Evolutionary conservation across 2,329 filamentous ascomycete species (phyloP), one percentile per base, ranked within the genome.

Genomic region (Alternaria arborescens): DNA sequence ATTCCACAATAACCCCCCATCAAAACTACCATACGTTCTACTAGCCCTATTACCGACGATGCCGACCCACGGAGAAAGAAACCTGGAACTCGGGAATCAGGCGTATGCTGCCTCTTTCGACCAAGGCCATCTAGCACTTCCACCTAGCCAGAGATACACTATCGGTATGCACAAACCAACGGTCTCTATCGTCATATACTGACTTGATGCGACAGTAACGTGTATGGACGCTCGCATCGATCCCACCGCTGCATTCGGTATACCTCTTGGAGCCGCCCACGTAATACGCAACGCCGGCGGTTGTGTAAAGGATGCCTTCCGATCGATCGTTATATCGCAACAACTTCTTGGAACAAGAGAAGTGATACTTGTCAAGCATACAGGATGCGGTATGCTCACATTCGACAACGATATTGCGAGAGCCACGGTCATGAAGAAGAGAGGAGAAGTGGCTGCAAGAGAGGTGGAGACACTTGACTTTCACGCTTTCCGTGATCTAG

Each of bases 181-280:
- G 2, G 3, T 8, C 26, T 18, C 8, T 28, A 14, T 36, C n/a
- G 32, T n/a, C 18, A 2, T 2, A 8, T 10, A 12, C 59, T 61
- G 14, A 53, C 14, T 24, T 30, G 11, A 40, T 43, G 24, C 12
- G 16, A 42, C 22, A 85, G 84, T 94, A 44, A 91, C 91, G 0
- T 95, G 92, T 79, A 95, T 95, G 91, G 91, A 95, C 72, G 90
- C 92, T 5, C 87, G 91, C 12, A 82, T 83, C 76, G 84, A 94
- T 69, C 88, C 91, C 0, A 84, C 87, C 3, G 81, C 85, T 12
- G 89, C 89, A 8, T 89, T 93, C 55, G 89, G 89, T 8, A 89
- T 94, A 58, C 80, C 84, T 20, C 85, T 92, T 18, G 91, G 92
- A 41, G 90, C 93, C 65, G 92, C 91, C 0, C 91, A 95, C 77